Evolutionary conservation across 2,329 filamentous ascomycete genomes (phyloP), one percentile per base, ranked within the genome.

Genomic region (Neonectria magnoliae): DNA sequence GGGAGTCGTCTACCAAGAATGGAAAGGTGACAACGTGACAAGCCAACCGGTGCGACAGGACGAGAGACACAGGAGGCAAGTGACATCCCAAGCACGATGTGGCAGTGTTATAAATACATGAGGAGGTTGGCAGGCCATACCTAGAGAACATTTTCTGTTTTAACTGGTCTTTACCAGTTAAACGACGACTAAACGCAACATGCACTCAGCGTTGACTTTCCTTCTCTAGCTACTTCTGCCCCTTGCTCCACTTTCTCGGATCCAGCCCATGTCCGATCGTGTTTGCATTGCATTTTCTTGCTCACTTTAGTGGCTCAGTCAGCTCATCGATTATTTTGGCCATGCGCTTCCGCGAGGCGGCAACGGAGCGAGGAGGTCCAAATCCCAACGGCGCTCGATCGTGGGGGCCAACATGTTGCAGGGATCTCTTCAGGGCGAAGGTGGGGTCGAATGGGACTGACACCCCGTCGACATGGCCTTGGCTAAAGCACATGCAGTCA

Each of bases 291-390:
- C 20, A 48, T 16, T 27, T 16, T 27, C 22, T 27, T 10, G 2
- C 6, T 50, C 47, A 50, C 20, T 5, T 33, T 10, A 50, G 5
- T 8, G 47, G 47, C 8, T 16, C 14, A 8, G 25, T 22, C 8
- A 33, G 18, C 6, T 25, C 27, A 22, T 51, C 14, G 10, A 64
- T 41, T 1, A 64, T 57, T 8, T 13, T 33, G 16, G 22, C 20
- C 62, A 60, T 60, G 13, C 62, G 56, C 29, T 9, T 31, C 14
- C 20, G 27, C 3, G 62, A 64, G 5, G 36, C 50, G 6, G 50
- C 14, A 1, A 41, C 4, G 3, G 56, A 45, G 8, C n/a, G 25
- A n/a, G 62, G 45, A n/a, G 5, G 33, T 16, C 29, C n/a, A 25
- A 52, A 45, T 38, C 33, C 56, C 20, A 31, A 29, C 3, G 62